A percentile compares a stretch with the other conserved stretches of the same genome.
Conservation (phyloP, 106 monocot genomes). For the Platanthera guangdongensis region DNA sequence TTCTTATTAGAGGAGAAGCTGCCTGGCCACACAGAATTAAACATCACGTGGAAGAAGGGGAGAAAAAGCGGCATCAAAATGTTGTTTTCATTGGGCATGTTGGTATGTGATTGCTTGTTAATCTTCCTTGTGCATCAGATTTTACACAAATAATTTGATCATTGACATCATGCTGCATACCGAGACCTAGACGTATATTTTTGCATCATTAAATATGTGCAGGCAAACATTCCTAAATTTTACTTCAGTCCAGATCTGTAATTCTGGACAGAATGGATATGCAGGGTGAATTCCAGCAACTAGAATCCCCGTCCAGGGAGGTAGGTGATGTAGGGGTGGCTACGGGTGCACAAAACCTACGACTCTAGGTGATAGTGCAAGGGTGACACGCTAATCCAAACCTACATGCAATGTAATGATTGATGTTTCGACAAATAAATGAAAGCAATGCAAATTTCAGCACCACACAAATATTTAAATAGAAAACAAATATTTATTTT, state of each 20-base stretch:
- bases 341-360: no score
- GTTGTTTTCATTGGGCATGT: constrained; percentile 14
- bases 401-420: no score
- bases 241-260: background rate
- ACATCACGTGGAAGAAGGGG: background rate
- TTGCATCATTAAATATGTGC: background rate
- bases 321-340: no score
- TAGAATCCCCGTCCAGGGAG: no score
- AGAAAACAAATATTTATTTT: no score
- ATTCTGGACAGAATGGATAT: no score
- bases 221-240: background rate
- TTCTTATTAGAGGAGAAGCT: background rate
- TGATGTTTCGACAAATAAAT: no score
- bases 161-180: background rate
- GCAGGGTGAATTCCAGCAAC: no score
- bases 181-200: background rate
- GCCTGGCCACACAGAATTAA: background rate
- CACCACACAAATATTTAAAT: no score
- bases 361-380: no score
- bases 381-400: no score
- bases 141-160: background rate
- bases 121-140: background rate
- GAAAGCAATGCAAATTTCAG: no score
- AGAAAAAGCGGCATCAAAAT: constrained; percentile 12
- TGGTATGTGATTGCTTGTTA: constrained; percentile 2